Evolutionary conservation across 768 basidiomycete genomes (phyloP), one percentile per base, ranked within the genome.

Genomic region (Mycena rosella): DNA sequence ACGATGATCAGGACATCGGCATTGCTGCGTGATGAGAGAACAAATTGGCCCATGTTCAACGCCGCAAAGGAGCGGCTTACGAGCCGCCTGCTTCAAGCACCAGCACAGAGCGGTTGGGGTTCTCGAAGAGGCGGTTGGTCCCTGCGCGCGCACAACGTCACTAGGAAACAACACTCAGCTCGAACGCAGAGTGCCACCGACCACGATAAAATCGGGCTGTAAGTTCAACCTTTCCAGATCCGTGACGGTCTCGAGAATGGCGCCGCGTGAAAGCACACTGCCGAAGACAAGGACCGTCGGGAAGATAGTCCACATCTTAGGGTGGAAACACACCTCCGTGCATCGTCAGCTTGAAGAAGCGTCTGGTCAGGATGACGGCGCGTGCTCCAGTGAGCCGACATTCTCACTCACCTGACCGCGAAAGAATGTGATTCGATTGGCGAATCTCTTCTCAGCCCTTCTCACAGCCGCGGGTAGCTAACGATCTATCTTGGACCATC

Each of bases 81-180:
- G 67, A 67, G 40, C 56, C 59, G 7, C 76, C 76, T 32, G 76
- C 76, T 65, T 78, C 77, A 18, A 78, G 62, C n/a, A 78, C 56
- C 26, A 78, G 69, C 15, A 78, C 73, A 14, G 63, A 65, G 54
- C 67, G 32, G 11, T 47, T 52, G 2, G 61, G 22, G 48, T 79
- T 63, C 49, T 78, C 75, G 0, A 74, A 67, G 5, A 78, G 72
- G 26, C 77, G 63, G 52, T 67, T 74, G 1, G 77, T 75, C 20
- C 65, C 65, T 73, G 36, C 51, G 5, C 11, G 47, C 38, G n/a
- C 2, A 13, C 42, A 34, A 17, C n/a, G 8, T 15, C 15, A 15
- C 8, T 24, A 34, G 32, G 11, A 34, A 34, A 11, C 32, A 34
- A 11, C 6, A 34, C 8, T 15, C 17, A 36, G 4, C 1, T 3